Evolutionary conservation across 2,329 filamentous ascomycete genomes (phyloP).

Genomic region (Talaromyces sp.): DNA sequence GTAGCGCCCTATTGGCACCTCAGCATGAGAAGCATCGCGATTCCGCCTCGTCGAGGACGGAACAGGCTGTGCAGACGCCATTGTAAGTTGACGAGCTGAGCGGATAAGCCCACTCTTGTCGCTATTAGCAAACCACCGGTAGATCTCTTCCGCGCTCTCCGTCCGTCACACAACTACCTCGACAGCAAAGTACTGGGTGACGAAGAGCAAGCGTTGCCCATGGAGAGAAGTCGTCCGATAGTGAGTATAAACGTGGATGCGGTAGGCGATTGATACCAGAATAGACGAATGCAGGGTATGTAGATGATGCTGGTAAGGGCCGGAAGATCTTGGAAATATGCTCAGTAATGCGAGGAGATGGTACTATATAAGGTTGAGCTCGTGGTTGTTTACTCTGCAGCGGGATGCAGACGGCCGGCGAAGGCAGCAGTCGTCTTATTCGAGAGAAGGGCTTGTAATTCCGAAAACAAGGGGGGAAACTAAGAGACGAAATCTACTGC

Average conservation of each 20-base stretch:
- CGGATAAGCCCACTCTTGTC: neutral
- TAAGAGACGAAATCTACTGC: constrained; percentile 8
- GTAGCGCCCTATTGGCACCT: constrained; percentile 66
- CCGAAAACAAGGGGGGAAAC: neutral
- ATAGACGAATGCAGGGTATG: neutral
- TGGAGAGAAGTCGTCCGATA: constrained; percentile 21
- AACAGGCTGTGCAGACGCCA: constrained; percentile 39
- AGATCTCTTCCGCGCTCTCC: constrained; percentile 22
- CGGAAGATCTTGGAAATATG: neutral
- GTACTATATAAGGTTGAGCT: constrained; percentile 2
- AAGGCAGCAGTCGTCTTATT: neutral
- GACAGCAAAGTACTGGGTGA: constrained; percentile 27
- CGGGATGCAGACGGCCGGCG: neutral
- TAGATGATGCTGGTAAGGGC: neutral
- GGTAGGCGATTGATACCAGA: neutral
- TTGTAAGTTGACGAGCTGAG: constrained; percentile 24
- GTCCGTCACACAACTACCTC: constrained; percentile 38
- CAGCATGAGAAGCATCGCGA: constrained; percentile 30
- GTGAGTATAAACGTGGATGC: constrained; percentile 3
- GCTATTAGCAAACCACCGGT: constrained; percentile 32
- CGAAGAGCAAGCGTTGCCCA: constrained; percentile 31
- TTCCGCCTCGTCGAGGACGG: constrained; percentile 34
- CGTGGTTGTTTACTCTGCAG: neutral
- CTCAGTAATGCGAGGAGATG: neutral
- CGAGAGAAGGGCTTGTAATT: neutral